Evolutionary conservation across 2,329 filamentous ascomycete species (phyloP).

Genomic region (Penicillium sp.): DNA sequence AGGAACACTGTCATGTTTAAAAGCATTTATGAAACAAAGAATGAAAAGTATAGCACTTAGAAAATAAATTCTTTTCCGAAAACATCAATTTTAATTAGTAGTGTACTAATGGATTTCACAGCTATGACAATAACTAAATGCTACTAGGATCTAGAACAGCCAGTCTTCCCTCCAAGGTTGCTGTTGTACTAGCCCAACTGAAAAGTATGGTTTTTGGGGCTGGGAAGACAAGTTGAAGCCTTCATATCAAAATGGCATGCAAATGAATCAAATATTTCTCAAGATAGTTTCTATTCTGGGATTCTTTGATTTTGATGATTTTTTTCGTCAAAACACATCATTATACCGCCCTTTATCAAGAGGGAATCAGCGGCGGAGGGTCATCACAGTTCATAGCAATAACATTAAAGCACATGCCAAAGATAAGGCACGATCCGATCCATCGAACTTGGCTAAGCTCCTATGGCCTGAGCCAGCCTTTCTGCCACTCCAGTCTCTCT

Average conservation of each 20-base stretch:
- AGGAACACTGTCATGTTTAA: conserved; percentile 12
- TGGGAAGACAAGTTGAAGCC: too few relatives aligned
- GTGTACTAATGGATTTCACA: too few relatives aligned
- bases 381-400: background rate
- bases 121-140: too few relatives aligned
- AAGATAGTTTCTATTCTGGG: too few relatives aligned
- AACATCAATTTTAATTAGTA: too few relatives aligned
- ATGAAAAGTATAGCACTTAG: conserved; percentile 8
- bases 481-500: conserved; percentile 70
- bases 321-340: background rate
- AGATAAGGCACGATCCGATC: background rate
- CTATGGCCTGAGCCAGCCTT: conserved; percentile 6
- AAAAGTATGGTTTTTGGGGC: too few relatives aligned
- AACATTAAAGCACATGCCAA: background rate
- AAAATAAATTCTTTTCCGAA: background rate
- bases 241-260: too few relatives aligned
- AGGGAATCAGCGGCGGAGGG: conserved; percentile 1
- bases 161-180: too few relatives aligned
- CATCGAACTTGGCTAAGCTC: background rate
- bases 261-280: too few relatives aligned
- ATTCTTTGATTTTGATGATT: background rate
- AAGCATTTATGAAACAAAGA: conserved; percentile 22
- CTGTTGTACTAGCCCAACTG: too few relatives aligned
- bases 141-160: too few relatives aligned
- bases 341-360: background rate